These are phyloP conservation scores for Kockovaella imperatae DNA, from an alignment of 768 basidiomycete species.

Conservation along the genomic window DNA sequence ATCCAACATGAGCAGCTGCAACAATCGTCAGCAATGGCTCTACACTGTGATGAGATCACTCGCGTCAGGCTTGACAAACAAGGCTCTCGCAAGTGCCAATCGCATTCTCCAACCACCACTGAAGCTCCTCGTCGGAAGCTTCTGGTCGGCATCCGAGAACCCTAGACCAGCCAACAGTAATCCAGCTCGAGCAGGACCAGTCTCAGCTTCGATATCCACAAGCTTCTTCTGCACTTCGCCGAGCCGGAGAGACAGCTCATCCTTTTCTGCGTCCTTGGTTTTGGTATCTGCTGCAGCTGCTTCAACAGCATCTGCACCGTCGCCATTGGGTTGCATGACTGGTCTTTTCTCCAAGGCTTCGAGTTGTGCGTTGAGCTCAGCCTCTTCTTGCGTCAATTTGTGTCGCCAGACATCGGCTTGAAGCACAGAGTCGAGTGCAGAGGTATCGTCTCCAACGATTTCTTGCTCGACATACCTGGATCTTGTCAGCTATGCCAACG, in stretches of 20 bases:
- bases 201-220: constrained; percentile 98
- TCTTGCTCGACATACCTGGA: constrained; percentile 87
- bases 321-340: constrained; percentile 58
- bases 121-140: constrained; percentile 72
- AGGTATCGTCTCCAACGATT: constrained; percentile 89
- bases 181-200: constrained; percentile 88
- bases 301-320: constrained; percentile 59
- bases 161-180: constrained; percentile 85
- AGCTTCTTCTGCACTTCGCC: constrained; percentile 82
- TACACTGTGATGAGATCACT: constrained; percentile 33
- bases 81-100: constrained; percentile 82
- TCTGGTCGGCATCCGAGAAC: constrained; percentile 81
- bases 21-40: constrained; percentile 46
- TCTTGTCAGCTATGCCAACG: background rate
- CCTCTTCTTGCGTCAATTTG: constrained; percentile 78
- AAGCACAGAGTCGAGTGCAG: constrained; percentile 87
- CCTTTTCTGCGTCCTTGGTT: constrained; percentile 55
- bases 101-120: constrained; percentile 99
- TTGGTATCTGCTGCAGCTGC: constrained; percentile 29
- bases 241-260: constrained; percentile 70
- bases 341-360: constrained; percentile 55
- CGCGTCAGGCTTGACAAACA: constrained; percentile 75
- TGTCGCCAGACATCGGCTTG: constrained; percentile 99
- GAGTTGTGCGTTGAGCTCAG: constrained; percentile 62
- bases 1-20: constrained; percentile 69